phyloP scores from a whole-genome alignment of 371 early-diverging fungal species.

The Mucor racemosus region DNA sequence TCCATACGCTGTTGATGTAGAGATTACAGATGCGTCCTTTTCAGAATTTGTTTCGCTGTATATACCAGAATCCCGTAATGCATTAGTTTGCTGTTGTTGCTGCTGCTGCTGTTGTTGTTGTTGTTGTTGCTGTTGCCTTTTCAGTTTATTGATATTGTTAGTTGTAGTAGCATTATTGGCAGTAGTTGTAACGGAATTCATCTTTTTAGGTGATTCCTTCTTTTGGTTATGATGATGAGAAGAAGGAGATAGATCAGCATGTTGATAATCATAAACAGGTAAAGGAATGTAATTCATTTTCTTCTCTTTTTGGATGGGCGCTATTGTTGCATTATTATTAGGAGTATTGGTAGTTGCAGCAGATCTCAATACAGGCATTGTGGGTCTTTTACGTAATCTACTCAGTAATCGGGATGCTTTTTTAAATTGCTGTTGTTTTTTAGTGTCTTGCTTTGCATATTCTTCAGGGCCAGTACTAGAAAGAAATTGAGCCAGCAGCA shows the following conservation, averaged over 20 bases:
- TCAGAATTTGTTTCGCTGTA: slow-evolving; percentile 44
- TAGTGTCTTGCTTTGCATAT: slow-evolving; percentile 19
- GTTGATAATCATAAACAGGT: slow-evolving; percentile 9
- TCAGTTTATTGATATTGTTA: too few relatives aligned
- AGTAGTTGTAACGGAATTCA: not conserved
- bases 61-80: slow-evolving; percentile 42
- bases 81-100: not conserved
- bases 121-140: not conserved
- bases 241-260: not conserved
- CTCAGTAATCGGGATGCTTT: slow-evolving; percentile 40
- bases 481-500: slow-evolving; percentile 43
- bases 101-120: slow-evolving; percentile 7
- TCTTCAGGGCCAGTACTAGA: slow-evolving; percentile 48
- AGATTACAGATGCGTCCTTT: slow-evolving; percentile 23
- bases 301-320: not conserved
- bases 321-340: not conserved
- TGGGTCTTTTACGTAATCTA: slow-evolving; percentile 35
- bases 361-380: slow-evolving; percentile 10
- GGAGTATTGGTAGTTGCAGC: slow-evolving; percentile 1
- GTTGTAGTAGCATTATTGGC: not conserved
- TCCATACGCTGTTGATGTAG: slow-evolving; percentile 11
- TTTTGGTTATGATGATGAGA: not conserved
- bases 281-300: slow-evolving; percentile 22
- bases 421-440: slow-evolving; percentile 23
- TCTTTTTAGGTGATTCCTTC: not conserved